phyloP scores from a whole-genome alignment of 345 rosid species.

The Eucalyptus marginata region DNA sequence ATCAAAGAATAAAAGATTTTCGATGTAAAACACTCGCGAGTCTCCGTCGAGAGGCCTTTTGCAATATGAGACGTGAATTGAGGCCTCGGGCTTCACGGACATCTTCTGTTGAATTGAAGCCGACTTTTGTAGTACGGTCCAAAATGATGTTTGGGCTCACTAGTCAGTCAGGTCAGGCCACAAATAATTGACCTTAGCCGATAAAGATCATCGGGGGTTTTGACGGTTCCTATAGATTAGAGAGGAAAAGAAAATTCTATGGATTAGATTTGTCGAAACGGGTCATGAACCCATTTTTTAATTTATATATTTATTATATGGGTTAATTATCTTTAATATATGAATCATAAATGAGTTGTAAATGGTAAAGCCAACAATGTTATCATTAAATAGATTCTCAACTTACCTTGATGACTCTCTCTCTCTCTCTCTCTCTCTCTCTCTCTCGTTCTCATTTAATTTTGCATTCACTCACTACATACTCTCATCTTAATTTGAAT shows the following conservation, averaged over 20 bases:
- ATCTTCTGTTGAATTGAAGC: background rate
- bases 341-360: accelerated
- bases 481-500: accelerated
- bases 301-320: too few species aligned
- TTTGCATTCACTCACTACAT: accelerated
- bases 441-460: accelerated
- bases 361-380: background rate
- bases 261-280: too few species aligned
- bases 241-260: too few species aligned
- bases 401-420: accelerated
- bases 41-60: background rate
- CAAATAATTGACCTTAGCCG: background rate
- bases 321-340: accelerated
- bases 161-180: background rate
- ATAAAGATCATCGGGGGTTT: background rate
- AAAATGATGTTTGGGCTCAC: background rate
- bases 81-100: background rate
- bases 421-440: too few species aligned
- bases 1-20: background rate
- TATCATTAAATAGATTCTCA: accelerated
- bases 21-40: background rate
- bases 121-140: background rate
- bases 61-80: background rate
- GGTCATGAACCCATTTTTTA: too few species aligned
- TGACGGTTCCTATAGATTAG: background rate